A percentile compares a stretch with the other conserved stretches of the same genome.
Conservation (phyloP, 352 stramenopile genomes). For the Globisporangium polare region DNA sequence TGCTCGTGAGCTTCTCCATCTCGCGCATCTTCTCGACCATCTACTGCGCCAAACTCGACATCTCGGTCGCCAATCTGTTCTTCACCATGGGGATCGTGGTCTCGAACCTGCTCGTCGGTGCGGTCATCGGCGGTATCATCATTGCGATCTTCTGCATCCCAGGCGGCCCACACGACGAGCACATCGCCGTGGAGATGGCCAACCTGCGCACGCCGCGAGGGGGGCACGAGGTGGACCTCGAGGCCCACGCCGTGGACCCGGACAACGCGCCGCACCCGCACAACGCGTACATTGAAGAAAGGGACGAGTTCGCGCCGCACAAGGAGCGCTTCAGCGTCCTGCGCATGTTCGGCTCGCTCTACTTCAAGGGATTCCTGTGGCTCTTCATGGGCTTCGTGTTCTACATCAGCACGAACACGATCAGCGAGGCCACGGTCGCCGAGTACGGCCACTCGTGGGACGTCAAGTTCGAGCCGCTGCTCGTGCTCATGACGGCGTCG, state of each 20-base stretch:
- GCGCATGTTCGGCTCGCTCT: conserved; percentile 30
- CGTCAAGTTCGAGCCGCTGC: conserved; percentile 65
- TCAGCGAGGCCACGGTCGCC: conserved; percentile 37
- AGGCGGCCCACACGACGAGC: conserved; percentile 30
- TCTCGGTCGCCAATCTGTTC: conserved; percentile 47
- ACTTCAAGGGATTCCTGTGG: conserved; percentile 67
- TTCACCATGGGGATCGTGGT: conserved; percentile 54
- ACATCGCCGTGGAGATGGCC: conserved; percentile 14
- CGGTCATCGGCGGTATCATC: conserved; percentile 36
- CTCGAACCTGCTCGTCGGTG: conserved; percentile 50
- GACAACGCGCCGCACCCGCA: conserved; percentile 44
- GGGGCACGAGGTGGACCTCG: conserved; percentile 18
- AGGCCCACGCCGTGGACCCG: conserved; percentile 19
- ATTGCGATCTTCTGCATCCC: conserved; percentile 64
- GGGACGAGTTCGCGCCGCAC: conserved; percentile 13
- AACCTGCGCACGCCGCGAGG: neutral
- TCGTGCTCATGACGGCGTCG: conserved; percentile 64
- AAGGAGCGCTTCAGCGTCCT: conserved; percentile 2
- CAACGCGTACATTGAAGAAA: conserved; percentile 48
- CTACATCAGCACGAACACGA: conserved; percentile 48
- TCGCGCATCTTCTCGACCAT: conserved; percentile 57
- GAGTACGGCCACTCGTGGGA: conserved; percentile 56
- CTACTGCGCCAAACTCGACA: conserved; percentile 51
- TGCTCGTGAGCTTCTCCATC: conserved; percentile 67
- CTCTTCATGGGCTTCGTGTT: conserved; percentile 53